These are phyloP conservation scores for Aureococcus anophagefferens DNA, from an alignment of 108 stramenopile genomes.

Conservation along the genomic window DNA sequence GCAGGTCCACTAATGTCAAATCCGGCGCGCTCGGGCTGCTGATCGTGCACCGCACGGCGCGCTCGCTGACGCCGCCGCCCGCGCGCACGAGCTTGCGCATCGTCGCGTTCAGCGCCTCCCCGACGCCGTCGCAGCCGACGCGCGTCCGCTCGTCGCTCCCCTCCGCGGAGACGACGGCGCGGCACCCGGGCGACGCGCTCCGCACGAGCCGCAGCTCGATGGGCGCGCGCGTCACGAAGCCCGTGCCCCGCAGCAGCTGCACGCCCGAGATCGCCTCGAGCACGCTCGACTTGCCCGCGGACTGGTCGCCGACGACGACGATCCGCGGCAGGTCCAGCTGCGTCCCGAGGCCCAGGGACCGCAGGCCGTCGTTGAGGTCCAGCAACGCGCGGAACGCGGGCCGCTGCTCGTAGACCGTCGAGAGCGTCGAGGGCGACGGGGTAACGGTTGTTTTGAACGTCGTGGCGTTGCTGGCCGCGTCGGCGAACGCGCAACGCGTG, in stretches of 20 bases:
- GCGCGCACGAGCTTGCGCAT: no score
- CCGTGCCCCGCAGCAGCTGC: conserved; percentile 83
- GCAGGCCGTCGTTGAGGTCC: conserved; percentile 95
- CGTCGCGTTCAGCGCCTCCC: background rate
- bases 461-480: no score
- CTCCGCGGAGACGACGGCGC: no score
- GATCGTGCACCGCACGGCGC: conserved; percentile 86
- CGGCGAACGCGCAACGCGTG: no score
- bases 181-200: conserved; percentile 29
- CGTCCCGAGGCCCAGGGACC: conserved; percentile 77
- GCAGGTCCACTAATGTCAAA: conserved; percentile 93
- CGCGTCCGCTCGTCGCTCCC: no score
- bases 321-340: conserved; percentile 93
- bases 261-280: conserved; percentile 85
- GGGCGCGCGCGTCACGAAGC: conserved; percentile 93
- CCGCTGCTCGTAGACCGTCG: no score
- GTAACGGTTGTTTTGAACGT: no score
- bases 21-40: conserved; percentile 82
- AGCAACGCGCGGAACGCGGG: conserved; percentile 97
- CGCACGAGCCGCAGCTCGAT: conserved; percentile 80
- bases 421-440: no score
- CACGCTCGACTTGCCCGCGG: conserved; percentile 88
- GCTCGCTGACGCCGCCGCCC: conserved; percentile 52
- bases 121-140: conserved; percentile 8
- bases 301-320: conserved; percentile 88